A percentile compares a stretch with the other conserved stretches of the same genome.
Evolutionary conservation across 2,329 filamentous ascomycete species (phyloP).

Genomic region (Colletotrichum sp.): DNA sequence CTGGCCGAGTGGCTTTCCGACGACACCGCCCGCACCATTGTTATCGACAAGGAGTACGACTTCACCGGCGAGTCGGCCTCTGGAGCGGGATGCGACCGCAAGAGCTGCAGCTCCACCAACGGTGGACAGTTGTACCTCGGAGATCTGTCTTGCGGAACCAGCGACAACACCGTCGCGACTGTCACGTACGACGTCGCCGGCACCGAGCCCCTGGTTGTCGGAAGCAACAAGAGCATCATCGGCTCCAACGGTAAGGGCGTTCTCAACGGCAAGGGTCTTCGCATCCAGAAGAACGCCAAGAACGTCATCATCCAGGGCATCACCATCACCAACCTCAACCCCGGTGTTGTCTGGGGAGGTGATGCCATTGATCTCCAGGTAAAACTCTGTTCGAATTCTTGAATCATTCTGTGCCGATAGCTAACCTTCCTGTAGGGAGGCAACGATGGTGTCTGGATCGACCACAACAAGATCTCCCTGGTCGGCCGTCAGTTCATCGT

Average conservation of each 20-base stretch:
- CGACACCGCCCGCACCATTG: conserved; percentile 28
- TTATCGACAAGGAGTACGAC: conserved; percentile 30
- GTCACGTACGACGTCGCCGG: conserved; percentile 33
- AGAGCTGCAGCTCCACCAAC: conserved; percentile 22
- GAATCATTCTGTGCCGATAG: not conserved
- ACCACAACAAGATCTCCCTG: conserved; percentile 43
- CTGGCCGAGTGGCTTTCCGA: conserved; percentile 37
- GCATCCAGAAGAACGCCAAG: conserved; percentile 43
- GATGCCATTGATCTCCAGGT: conserved; percentile 31
- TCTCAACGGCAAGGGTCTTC: conserved; percentile 44
- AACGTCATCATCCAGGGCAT: conserved; percentile 60
- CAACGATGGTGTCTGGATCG: conserved; percentile 37
- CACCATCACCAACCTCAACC: conserved; percentile 49
- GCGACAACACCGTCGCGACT: conserved; percentile 25
- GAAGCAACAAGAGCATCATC: conserved; percentile 34
- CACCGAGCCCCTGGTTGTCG: conserved; percentile 24
- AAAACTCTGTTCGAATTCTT: not conserved
- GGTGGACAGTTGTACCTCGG: conserved; percentile 28
- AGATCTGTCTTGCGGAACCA: conserved; percentile 2
- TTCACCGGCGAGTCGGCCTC: conserved; percentile 29
- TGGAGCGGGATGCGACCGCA: conserved; percentile 29
- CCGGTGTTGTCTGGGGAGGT: conserved; percentile 43
- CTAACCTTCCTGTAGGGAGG: conserved; percentile 25
- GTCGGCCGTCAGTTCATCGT: conserved; percentile 46
- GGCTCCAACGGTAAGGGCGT: conserved; percentile 28